A percentile compares a stretch with the other conserved stretches of the same genome.
These are phyloP conservation scores for Micromonas pusilla DNA, from an alignment of 139 green algal species.

Conservation along the genomic window DNA sequence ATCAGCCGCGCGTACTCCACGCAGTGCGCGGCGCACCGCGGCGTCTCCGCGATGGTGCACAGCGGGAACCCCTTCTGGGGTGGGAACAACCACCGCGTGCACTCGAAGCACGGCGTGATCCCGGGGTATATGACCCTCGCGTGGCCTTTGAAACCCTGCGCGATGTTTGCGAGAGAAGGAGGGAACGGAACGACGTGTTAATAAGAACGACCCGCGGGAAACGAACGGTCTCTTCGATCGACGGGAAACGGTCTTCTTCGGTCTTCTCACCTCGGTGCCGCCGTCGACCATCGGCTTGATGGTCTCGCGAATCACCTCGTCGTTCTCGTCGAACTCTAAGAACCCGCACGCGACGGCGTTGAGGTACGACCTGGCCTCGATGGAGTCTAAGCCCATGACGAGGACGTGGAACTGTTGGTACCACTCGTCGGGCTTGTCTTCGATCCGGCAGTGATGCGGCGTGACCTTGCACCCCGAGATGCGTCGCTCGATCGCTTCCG, in stretches of 20 bases:
- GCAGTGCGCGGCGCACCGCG: conserved; percentile 82
- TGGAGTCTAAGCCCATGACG: conserved; percentile 91
- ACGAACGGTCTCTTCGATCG: no score
- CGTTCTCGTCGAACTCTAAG: conserved; percentile 84
- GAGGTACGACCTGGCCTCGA: conserved; percentile 95
- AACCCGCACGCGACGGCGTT: conserved; percentile 94
- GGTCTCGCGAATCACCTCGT: conserved; percentile 61
- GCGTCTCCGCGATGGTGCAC: conserved; percentile 84
- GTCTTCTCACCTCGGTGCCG: no score
- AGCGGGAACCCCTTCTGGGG: conserved; percentile 94
- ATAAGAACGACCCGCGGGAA: no score
- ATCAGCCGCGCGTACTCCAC: conserved; percentile 98
- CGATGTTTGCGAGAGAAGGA: no score
- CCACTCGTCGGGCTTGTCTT: conserved; percentile 87
- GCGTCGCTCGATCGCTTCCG: conserved; percentile 67
- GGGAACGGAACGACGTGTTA: no score
- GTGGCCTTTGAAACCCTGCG: conserved; percentile 96
- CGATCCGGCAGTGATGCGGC: conserved; percentile 83
- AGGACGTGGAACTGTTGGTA: conserved; percentile 90
- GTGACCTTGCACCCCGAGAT: conserved; percentile 72
- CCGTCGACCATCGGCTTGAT: conserved; percentile 96
- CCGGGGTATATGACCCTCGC: conserved; percentile 91
- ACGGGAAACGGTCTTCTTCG: no score
- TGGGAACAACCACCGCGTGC: conserved; percentile 99
- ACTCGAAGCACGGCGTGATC: conserved; percentile 97